Conservation (phyloP, 768 basidiomycete genomes). For the Phylloporus rhodoxanthus region DNA sequence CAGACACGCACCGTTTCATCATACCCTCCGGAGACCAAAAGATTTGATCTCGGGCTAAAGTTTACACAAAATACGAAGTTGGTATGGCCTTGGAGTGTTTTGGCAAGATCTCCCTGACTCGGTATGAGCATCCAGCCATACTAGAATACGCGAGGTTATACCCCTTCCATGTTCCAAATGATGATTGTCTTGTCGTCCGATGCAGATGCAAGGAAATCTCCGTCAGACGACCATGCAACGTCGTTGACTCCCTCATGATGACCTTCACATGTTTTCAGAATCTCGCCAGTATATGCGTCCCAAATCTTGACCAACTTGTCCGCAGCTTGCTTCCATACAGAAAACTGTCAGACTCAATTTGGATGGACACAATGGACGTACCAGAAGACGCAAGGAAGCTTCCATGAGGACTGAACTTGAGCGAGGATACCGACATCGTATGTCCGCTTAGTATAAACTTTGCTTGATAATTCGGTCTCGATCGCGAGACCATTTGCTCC, state of each 20-base stretch:
- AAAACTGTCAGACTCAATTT: slow-evolving; percentile 17
- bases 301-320: slow-evolving; percentile 81
- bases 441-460: slow-evolving; percentile 76
- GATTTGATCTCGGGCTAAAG: slow-evolving; percentile 84
- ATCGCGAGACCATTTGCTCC: slow-evolving; percentile 5
- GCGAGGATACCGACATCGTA: slow-evolving; percentile 68
- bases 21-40: slow-evolving; percentile 89
- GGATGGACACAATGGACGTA: slow-evolving; percentile 35
- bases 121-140: background rate
- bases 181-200: slow-evolving; percentile 90
- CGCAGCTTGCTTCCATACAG: slow-evolving; percentile 56
- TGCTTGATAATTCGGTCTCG: slow-evolving; percentile 48
- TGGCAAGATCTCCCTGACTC: slow-evolving; percentile 50
- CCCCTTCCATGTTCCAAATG: slow-evolving; percentile 75
- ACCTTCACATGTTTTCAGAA: slow-evolving; percentile 65
- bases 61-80: slow-evolving; percentile 93
- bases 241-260: slow-evolving; percentile 85
- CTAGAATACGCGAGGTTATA: slow-evolving; percentile 24
- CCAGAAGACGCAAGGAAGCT: slow-evolving; percentile 76
- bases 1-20: slow-evolving; percentile 97
- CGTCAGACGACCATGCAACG: slow-evolving; percentile 82
- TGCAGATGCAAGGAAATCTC: slow-evolving; percentile 79
- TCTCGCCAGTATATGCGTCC: slow-evolving; percentile 67
- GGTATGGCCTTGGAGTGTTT: slow-evolving; percentile 77
- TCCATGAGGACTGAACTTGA: slow-evolving; percentile 89